These are phyloP conservation scores for Fusarium stilboides DNA, from an alignment of 2,329 filamentous ascomycete genomes.

Conservation along the genomic window DNA sequence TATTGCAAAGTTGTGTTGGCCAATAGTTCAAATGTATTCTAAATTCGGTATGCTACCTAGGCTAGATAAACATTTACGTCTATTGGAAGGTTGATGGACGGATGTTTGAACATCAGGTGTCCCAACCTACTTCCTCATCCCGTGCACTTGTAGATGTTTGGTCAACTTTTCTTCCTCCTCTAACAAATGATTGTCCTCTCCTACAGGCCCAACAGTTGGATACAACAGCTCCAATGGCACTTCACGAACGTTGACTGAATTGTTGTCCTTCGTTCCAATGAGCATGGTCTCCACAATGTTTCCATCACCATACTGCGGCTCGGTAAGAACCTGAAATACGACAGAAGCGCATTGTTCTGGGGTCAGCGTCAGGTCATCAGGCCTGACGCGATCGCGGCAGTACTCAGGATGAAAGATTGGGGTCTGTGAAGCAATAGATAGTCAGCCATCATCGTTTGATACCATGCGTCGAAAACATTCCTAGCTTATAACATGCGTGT, in stretches of 20 bases:
- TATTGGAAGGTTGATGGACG: no score
- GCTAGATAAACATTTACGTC: no score
- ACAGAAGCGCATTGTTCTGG: slow-evolving; percentile 19
- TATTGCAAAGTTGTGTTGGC: no score
- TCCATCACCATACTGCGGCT: slow-evolving; percentile 31
- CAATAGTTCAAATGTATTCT: no score
- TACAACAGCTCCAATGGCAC: slow-evolving; percentile 9
- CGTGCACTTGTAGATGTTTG: no score
- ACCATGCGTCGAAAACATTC: background rate
- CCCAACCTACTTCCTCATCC: no score
- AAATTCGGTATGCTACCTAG: no score
- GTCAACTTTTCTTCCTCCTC: no score
- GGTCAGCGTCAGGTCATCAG: slow-evolving; percentile 12
- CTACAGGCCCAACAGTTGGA: background rate
- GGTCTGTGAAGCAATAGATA: background rate
- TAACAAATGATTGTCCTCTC: no score
- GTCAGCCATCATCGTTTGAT: background rate
- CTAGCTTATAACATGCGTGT: background rate
- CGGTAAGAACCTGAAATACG: slow-evolving; percentile 10
- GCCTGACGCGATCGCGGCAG: slow-evolving; percentile 21
- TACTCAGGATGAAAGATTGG: slow-evolving; percentile 29
- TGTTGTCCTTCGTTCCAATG: slow-evolving; percentile 17
- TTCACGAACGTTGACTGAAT: slow-evolving; percentile 10
- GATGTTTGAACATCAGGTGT: no score
- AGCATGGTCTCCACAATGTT: slow-evolving; percentile 35